Base-by-base conservation (phyloP, 345 rosid species). In the Pistacia vera region DNA sequence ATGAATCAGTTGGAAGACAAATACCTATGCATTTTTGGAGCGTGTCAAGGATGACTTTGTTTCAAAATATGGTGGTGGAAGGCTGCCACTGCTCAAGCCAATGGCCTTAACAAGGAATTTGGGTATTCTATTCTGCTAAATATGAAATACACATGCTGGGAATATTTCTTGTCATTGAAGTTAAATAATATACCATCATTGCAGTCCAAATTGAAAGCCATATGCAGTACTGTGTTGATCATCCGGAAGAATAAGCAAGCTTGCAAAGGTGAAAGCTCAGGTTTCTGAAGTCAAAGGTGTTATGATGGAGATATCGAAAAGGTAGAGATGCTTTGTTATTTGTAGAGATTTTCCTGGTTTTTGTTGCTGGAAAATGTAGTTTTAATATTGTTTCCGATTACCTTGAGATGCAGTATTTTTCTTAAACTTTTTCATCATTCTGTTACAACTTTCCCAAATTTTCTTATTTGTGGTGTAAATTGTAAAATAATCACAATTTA, bases 1-100 rank as follows among this genome's bases (percentile, higher is more conserved):
- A 77, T 65, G 92, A 90, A 69, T 86, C 92, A 28, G 78, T 79
- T 36, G 92, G 91, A 62, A 80, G 89, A 41, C 88, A 88, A 76
- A 54, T 88, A 54, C 86, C 92, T 16, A 90, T 63, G 92, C 88
- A 46, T 87, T 83, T 79, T 80, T 88, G 68, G 91, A 90, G 86
- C 86, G 87, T 52, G 71, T 87, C 68, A 90, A 85, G 75, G 92
- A 90, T 54, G 92, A 88, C 20, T 85, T 82, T 73, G 75, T 71
- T 18, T 80, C 86, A 51, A 83, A 78, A 86, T 86, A 88, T 58
- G 83, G 84, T 56, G 88, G 86, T 54, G 90, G 91, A 20, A 87
- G 73, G 88, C 89, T 77, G 77, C 87, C 49, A 85, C 91, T 0
- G 90, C 87, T 51, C 70, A 72, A 57, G 86, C 92, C 52, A 82